phyloP scores from a whole-genome alignment of 768 basidiomycete species.

The Calvatia gigantea region DNA sequence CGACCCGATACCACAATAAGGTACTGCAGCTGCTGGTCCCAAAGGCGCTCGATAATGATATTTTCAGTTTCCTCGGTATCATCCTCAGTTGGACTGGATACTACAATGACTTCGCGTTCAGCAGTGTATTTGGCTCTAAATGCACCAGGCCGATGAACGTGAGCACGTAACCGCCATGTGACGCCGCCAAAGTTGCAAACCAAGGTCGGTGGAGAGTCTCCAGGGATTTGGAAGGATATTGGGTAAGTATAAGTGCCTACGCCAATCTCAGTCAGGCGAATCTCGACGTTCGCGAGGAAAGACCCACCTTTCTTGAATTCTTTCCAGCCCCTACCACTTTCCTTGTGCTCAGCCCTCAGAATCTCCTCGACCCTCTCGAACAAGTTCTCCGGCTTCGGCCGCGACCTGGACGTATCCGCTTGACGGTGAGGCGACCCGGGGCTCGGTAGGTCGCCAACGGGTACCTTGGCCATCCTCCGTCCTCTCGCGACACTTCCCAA shows the following conservation, averaged over 20 bases:
- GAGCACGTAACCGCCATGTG: constrained; percentile 75
- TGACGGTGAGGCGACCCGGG: neutral
- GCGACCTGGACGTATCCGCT: constrained; percentile 10
- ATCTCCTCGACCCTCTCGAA: constrained; percentile 36
- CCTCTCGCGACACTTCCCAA: constrained; percentile 12
- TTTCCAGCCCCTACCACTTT: constrained; percentile 56
- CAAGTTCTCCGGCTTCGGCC: constrained; percentile 29
- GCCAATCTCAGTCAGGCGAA: constrained; percentile 4
- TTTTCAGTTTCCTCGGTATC: constrained; percentile 81
- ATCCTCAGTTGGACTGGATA: constrained; percentile 76
- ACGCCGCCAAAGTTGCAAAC: constrained; percentile 74
- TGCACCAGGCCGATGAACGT: constrained; percentile 79
- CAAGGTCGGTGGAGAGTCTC: constrained; percentile 74
- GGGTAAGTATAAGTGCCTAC: constrained; percentile 91
- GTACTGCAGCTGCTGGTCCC: constrained; percentile 88
- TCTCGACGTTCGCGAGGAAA: neutral
- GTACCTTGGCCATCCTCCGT: constrained; percentile 24
- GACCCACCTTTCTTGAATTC: constrained; percentile 81
- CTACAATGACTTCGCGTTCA: constrained; percentile 67
- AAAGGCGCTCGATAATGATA: constrained; percentile 82
- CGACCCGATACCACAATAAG: constrained; percentile 70
- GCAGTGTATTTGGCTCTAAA: constrained; percentile 72
- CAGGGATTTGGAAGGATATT: constrained; percentile 85
- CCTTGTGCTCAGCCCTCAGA: constrained; percentile 26
- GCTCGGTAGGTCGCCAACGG: neutral